phyloP scores from a whole-genome alignment of 2,329 filamentous ascomycete species.

The Trichoderma sp. region DNA sequence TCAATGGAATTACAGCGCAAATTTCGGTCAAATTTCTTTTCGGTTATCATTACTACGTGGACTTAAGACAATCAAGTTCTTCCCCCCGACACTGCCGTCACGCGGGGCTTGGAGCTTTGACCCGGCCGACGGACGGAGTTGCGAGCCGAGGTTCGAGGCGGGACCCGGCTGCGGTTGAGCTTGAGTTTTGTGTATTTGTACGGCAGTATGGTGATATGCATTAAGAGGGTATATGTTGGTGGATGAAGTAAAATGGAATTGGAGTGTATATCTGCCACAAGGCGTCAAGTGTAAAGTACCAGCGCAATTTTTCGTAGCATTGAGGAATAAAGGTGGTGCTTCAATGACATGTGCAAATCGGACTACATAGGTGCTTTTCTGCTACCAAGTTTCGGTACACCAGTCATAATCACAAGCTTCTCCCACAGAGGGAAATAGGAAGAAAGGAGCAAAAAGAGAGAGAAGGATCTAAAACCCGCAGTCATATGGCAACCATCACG shows the following conservation, averaged over 20 bases:
- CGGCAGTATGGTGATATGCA: neutral
- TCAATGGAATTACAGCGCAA: neutral
- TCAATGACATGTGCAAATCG: neutral
- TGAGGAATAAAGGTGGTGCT: neutral
- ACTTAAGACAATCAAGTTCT: neutral
- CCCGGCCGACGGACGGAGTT: neutral
- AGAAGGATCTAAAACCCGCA: neutral
- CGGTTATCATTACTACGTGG: neutral
- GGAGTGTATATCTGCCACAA: neutral
- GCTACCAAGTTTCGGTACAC: neutral
- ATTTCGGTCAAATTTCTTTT: neutral
- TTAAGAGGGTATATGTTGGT: neutral
- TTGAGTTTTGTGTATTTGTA: neutral
- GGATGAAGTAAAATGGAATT: neutral
- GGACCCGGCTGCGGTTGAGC: neutral
- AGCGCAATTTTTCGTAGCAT: neutral
- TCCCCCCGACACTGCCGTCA: neutral
- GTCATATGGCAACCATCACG: conserved; percentile 13
- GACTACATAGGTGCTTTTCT: neutral
- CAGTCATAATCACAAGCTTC: neutral
- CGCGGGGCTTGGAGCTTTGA: neutral
- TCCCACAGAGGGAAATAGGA: neutral
- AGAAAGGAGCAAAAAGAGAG: neutral
- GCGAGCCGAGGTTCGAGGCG: conserved; percentile 14
- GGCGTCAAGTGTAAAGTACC: neutral